Conservation (phyloP, 306 rosid species). For the Senna tora region DNA sequence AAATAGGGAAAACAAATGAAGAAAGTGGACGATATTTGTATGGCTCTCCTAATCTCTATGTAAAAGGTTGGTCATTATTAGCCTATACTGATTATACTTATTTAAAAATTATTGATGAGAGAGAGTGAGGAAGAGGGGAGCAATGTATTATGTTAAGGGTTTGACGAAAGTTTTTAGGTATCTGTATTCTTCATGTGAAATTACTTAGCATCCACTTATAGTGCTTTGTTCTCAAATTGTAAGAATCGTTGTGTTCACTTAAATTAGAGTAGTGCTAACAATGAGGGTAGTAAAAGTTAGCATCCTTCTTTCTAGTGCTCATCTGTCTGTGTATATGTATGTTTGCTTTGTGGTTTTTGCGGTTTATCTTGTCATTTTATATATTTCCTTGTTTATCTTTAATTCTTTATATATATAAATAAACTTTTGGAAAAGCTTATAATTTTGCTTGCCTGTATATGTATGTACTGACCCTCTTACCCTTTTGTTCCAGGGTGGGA, state of each 20-base stretch:
- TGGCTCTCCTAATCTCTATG: neutral
- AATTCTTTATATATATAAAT: too few species aligned
- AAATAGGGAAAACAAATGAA: neutral
- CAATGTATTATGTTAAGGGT: neutral
- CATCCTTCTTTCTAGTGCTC: neutral
- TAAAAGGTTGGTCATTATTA: neutral
- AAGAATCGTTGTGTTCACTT: neutral
- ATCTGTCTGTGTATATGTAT: neutral
- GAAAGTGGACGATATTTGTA: neutral
- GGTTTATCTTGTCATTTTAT: neutral
- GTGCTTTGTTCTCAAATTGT: neutral
- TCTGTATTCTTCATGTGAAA: neutral
- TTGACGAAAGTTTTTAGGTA: neutral
- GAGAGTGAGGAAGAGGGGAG: neutral
- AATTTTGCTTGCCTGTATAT: neutral
- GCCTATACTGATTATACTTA: neutral
- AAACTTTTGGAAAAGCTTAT: neutral
- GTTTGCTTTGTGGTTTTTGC: neutral
- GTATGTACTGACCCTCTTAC: neutral
- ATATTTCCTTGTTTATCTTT: neutral
- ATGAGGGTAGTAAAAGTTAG: neutral
- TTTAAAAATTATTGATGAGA: neutral
- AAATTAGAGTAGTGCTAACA: neutral
- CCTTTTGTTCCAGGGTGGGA: slow-evolving; percentile 17
- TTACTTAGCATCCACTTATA: neutral